These are phyloP conservation scores for Lepraria neglecta DNA, from an alignment of 495 filamentous ascomycete genomes.

Conservation along the genomic window DNA sequence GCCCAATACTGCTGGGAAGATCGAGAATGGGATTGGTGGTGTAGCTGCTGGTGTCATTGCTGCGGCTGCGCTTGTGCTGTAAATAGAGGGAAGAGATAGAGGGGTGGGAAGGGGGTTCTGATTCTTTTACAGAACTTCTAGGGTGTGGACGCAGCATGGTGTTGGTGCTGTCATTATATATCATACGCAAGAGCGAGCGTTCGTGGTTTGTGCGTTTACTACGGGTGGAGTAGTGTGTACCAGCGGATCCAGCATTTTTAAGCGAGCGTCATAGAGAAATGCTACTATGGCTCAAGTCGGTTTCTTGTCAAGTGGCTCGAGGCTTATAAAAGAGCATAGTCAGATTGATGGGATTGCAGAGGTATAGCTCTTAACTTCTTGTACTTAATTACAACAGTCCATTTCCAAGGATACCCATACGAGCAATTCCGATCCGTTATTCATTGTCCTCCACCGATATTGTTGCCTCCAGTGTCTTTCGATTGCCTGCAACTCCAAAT, in stretches of 20 bases:
- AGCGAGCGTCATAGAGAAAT: neutral
- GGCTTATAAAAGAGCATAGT: neutral
- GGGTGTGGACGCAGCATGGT: slow-evolving; percentile 10
- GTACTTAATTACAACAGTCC: neutral
- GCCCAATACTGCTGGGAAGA: neutral
- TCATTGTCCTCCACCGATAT: too few relatives aligned
- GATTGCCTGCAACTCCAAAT: too few relatives aligned
- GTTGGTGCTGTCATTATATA: slow-evolving; percentile 6
- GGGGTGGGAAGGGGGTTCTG: neutral
- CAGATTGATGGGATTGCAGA: neutral
- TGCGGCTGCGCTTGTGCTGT: slow-evolving; percentile 7
- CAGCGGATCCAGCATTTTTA: neutral
- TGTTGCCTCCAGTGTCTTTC: too few relatives aligned
- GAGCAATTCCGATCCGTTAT: too few relatives aligned
- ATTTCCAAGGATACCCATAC: too few relatives aligned
- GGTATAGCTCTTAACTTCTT: neutral
- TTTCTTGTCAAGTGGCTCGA: neutral
- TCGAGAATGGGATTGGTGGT: slow-evolving; percentile 11
- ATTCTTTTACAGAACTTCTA: neutral
- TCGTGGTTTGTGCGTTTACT: neutral
- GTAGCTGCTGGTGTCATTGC: slow-evolving; percentile 14
- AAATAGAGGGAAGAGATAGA: neutral
- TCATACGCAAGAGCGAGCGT: neutral
- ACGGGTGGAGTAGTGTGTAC: neutral
- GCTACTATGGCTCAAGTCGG: neutral